A percentile compares a stretch with the other conserved stretches of the same genome.
These are phyloP conservation scores for Aureobasidium melanogenum DNA, from an alignment of 2,329 filamentous ascomycete genomes.

Conservation along the genomic window DNA sequence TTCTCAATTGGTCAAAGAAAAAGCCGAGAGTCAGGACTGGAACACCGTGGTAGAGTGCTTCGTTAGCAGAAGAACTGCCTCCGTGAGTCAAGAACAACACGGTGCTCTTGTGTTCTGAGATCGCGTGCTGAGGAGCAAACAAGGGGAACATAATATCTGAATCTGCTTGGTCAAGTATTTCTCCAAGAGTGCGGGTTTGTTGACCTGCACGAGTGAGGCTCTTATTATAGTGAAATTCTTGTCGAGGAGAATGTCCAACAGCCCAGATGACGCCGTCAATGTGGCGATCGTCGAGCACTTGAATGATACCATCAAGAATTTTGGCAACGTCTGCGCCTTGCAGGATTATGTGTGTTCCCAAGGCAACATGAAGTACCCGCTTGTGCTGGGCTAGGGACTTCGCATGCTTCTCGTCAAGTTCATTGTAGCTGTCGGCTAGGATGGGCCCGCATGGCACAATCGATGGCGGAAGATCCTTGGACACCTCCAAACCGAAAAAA, in stretches of 20 bases:
- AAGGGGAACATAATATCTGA: too few relatives aligned
- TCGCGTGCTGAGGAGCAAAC: too few relatives aligned
- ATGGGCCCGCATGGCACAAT: background rate
- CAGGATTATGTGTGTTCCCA: too few relatives aligned
- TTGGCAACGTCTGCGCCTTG: too few relatives aligned
- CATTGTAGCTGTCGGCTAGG: background rate
- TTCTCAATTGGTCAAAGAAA: too few relatives aligned
- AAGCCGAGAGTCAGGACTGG: background rate
- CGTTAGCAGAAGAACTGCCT: background rate
- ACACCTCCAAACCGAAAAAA: background rate
- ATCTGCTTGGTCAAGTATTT: too few relatives aligned
- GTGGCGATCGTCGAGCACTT: background rate
- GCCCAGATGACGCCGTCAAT: slow-evolving; percentile 2
- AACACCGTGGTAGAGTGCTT: background rate
- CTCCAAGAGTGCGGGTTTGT: too few relatives aligned
- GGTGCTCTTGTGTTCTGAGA: background rate
- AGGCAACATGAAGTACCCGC: too few relatives aligned
- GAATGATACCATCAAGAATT: too few relatives aligned
- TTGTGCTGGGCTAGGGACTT: background rate
- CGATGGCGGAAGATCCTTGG: background rate
- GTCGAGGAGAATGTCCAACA: background rate
- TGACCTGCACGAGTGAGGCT: too few relatives aligned
- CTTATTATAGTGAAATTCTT: background rate
- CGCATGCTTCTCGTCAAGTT: background rate
- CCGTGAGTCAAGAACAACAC: background rate